A percentile compares a stretch with the other conserved stretches of the same genome.
Conservation (phyloP, 768 basidiomycete genomes). For the Boletus rubroflammeus region DNA sequence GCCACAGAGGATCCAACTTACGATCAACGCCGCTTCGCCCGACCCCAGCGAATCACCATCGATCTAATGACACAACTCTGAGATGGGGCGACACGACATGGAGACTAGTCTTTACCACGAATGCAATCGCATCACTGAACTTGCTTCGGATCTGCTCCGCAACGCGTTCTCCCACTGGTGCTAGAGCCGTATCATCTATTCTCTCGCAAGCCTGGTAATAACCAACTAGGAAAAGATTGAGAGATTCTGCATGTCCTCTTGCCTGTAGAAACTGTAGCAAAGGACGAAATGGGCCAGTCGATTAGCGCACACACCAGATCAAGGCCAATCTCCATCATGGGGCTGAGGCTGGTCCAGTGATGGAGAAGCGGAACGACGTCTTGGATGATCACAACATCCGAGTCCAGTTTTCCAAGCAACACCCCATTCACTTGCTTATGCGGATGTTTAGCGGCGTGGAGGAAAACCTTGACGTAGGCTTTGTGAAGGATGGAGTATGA, state of each 20-base stretch:
- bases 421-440: constrained; percentile 74
- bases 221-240: constrained; percentile 55
- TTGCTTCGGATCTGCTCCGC: constrained; percentile 49
- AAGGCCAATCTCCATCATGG: constrained; percentile 84
- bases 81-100: constrained; percentile 3
- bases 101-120: constrained; percentile 51
- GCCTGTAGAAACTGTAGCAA: constrained; percentile 40
- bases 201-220: constrained; percentile 75
- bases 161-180: constrained; percentile 63
- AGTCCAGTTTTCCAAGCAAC: constrained; percentile 53
- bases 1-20: constrained; percentile 33
- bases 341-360: constrained; percentile 80
- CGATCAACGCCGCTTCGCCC: constrained; percentile 52
- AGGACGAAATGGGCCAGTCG: neutral
- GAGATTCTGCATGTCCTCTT: constrained; percentile 52
- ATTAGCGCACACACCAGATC: constrained; percentile 52
- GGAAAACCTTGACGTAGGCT: constrained; percentile 71
- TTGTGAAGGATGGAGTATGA: constrained; percentile 53
- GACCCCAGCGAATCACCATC: constrained; percentile 58
- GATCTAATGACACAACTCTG: constrained; percentile 38
- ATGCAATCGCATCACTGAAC: constrained; percentile 61
- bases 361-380: constrained; percentile 79
- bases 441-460: constrained; percentile 80
- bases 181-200: constrained; percentile 56
- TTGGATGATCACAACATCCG: constrained; percentile 43